Conservation (phyloP, 2,329 filamentous ascomycete species). For the Talaromyces piceae region DNA sequence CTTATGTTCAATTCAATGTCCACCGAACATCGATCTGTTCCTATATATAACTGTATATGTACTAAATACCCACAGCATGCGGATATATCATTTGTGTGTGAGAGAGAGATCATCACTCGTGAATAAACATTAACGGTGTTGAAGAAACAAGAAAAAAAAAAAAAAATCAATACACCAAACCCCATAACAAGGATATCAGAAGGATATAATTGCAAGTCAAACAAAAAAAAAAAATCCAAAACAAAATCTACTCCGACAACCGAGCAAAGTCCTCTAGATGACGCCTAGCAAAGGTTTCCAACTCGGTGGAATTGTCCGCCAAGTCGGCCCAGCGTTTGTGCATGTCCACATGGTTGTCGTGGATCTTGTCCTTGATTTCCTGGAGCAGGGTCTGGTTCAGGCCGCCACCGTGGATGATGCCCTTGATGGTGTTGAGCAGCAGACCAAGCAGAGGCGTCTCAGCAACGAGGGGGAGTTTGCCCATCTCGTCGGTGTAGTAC, state of each 20-base stretch:
- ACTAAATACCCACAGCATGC: neutral
- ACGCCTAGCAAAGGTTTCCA: conserved; percentile 5
- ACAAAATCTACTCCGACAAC: neutral
- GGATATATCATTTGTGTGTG: neutral
- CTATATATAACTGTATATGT: too few species aligned
- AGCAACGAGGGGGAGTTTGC: conserved; percentile 22
- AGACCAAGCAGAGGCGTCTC: conserved; percentile 20
- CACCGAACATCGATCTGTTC: neutral
- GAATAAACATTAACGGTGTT: conserved; percentile 1
- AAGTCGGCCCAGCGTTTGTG: neutral
- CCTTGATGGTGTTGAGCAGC: conserved; percentile 21
- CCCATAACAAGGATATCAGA: too few species aligned
- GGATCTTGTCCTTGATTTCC: neutral
- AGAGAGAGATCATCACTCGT: neutral
- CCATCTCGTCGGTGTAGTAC: conserved; percentile 30
- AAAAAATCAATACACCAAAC: neutral
- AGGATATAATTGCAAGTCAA: too few species aligned
- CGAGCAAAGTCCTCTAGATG: conserved; percentile 3
- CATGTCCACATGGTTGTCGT: neutral
- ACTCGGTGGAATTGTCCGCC: conserved; percentile 3
- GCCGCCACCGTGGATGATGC: neutral
- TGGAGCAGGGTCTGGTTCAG: conserved; percentile 2
- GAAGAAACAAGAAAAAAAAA: neutral
- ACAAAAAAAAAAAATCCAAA: neutral
- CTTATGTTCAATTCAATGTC: neutral